These are phyloP conservation scores for Xylariaceae sp. DNA, from an alignment of 2,329 filamentous ascomycete species.

Conservation along the genomic window DNA sequence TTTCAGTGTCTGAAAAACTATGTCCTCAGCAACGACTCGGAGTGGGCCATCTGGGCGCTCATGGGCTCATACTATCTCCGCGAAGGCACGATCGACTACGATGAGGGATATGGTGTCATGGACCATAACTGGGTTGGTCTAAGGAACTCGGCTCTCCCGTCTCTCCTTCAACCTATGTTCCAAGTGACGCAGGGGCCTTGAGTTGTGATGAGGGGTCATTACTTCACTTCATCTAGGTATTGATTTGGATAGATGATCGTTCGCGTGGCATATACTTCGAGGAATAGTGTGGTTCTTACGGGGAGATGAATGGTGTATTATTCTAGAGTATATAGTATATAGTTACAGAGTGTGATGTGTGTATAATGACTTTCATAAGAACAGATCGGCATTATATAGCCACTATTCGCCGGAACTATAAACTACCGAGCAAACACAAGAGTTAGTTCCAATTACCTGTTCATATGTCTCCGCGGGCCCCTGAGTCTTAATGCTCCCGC, in stretches of 20 bases:
- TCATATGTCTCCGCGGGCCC: too few relatives aligned
- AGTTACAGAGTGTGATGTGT: neutral
- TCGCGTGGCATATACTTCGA: neutral
- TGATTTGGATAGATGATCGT: neutral
- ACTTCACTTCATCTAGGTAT: too few relatives aligned
- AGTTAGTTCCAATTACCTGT: too few relatives aligned
- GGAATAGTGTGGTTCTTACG: too few relatives aligned
- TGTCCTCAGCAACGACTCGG: conserved; percentile 52
- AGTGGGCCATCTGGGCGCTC: conserved; percentile 57
- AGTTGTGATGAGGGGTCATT: neutral
- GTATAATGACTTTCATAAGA: neutral
- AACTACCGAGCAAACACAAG: too few relatives aligned
- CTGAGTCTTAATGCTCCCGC: too few relatives aligned
- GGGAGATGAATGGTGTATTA: too few relatives aligned
- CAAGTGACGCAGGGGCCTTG: conserved; percentile 40
- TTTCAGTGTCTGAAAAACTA: conserved; percentile 50
- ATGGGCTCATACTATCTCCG: conserved; percentile 57
- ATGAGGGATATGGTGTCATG: conserved; percentile 51
- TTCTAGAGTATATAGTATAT: neutral
- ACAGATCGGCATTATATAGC: too few relatives aligned
- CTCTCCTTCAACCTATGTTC: conserved; percentile 36
- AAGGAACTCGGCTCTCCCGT: conserved; percentile 35
- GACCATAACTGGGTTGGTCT: conserved; percentile 41
- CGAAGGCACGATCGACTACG: conserved; percentile 45
- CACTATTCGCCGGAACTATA: too few relatives aligned